Percentiles rank a stretch among this genome's conserved stretches.
Conservation (phyloP, 345 rosid species). For the Eucalyptus virginea region DNA sequence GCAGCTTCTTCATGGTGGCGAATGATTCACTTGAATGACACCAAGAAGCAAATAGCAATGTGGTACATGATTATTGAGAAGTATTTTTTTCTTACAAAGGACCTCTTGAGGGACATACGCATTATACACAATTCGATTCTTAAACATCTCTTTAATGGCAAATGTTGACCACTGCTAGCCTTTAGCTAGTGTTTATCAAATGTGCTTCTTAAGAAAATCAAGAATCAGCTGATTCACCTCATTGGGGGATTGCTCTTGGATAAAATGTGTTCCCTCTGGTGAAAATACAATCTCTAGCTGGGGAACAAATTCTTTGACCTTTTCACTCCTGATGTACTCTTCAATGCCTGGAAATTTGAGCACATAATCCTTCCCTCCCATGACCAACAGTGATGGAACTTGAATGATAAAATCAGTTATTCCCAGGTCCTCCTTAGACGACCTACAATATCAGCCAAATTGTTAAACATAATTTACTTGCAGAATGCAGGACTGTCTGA, state of each 20-base stretch:
- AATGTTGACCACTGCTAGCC: neutral
- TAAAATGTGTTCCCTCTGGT: conserved; percentile 1
- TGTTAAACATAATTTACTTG: neutral
- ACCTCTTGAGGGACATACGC: neutral
- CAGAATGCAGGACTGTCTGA: neutral
- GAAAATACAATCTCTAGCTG: conserved; percentile 14
- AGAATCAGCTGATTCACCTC: neutral
- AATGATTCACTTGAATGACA: neutral
- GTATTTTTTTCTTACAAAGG: neutral
- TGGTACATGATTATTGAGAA: neutral
- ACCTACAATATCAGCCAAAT: neutral
- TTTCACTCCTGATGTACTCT: conserved; percentile 21
- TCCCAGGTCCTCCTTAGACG: neutral
- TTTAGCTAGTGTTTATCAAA: neutral
- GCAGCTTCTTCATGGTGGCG: neutral
- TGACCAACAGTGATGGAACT: conserved; percentile 29
- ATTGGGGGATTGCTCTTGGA: conserved; percentile 1
- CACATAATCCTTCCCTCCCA: conserved; percentile 39
- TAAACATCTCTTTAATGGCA: neutral
- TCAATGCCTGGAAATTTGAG: conserved; percentile 38
- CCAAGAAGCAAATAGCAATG: neutral
- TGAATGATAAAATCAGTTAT: conserved; percentile 7
- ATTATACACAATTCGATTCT: neutral
- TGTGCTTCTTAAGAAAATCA: neutral
- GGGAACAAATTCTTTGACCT: conserved; percentile 23